These are phyloP conservation scores for Glebionis coronaria DNA, from an alignment of 129 eudicot species.

Conservation along the genomic window DNA sequence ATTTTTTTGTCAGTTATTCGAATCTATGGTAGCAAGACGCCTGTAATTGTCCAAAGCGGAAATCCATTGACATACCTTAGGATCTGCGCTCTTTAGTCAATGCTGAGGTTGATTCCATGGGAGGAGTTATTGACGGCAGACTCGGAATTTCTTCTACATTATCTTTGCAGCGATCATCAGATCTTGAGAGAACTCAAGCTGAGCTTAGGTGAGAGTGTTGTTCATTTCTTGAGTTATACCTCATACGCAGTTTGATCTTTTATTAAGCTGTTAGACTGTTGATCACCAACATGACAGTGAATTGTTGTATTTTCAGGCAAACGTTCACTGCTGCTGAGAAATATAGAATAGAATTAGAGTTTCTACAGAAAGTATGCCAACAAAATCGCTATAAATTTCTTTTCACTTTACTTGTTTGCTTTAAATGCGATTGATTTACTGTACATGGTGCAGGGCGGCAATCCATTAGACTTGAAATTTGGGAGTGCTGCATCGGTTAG, in stretches of 20 bases:
- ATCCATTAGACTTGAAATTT: slow-evolving; percentile 70
- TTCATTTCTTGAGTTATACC: slow-evolving; percentile 15
- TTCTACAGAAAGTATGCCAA: slow-evolving; percentile 73
- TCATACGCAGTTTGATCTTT: not conserved
- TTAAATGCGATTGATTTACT: slow-evolving; percentile 20
- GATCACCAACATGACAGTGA: slow-evolving; percentile 4
- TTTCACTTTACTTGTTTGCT: not conserved
- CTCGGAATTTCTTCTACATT: slow-evolving; percentile 48
- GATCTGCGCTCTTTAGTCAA: slow-evolving; percentile 58
- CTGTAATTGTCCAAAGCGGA: slow-evolving; percentile 40
- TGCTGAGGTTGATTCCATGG: slow-evolving; percentile 95
- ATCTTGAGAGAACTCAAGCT: slow-evolving; percentile 70
- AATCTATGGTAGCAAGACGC: slow-evolving; percentile 36
- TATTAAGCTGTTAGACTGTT: not conserved
- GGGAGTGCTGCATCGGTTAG: slow-evolving; percentile 60
- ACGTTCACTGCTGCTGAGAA: slow-evolving; percentile 60
- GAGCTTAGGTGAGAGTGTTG: slow-evolving; percentile 61
- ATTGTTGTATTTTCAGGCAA: slow-evolving; percentile 47
- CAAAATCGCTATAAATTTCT: not conserved
- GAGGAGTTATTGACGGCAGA: slow-evolving; percentile 75
- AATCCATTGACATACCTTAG: slow-evolving; percentile 65
- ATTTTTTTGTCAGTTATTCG: not conserved
- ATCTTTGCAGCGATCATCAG: slow-evolving; percentile 55
- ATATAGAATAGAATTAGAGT: slow-evolving; percentile 75
- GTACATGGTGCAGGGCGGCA: slow-evolving; percentile 61